Base-by-base conservation (phyloP, 1,284 basidiomycete genomes). In the Hypsizygus ulmarius region DNA sequence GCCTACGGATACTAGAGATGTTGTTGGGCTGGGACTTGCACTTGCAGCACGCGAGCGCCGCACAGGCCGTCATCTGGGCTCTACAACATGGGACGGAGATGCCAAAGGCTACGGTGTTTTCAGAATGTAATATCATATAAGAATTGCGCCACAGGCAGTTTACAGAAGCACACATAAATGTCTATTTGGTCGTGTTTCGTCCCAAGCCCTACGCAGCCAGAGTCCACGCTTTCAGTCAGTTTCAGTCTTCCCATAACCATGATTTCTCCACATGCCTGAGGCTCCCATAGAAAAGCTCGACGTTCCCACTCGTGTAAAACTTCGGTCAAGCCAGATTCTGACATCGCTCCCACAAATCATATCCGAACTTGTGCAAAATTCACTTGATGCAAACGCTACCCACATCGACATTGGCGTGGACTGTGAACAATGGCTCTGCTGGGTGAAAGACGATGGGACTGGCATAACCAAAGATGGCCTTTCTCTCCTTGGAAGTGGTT, bases 1-100 rank as follows among this genome's bases (percentile, higher is more conserved):
- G 56, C 94, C 94, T 2, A 81, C 79, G n/a, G 93, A 97, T 63
- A 97, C 94, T 0, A 76, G 94, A 40, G 86, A 93, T 66, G 83
- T 89, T 0, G 78, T 97, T 39, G 93, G 93, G 3, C 75, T 97
- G 2, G 90, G 84, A 8, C 77, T 97, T 19, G 87, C 85, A 14
- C 73, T 97, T 12, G 82, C 88, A 21, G 79, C 81, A 15, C 70
- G 84, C 45, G 66, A 70, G 51, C 63, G 64, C 25, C 47, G 51
- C 16, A 36, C 45, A 5, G 47, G 48, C 11, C 58, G 62, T 35
- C 65, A 57, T 32, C 47, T 45, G 19, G 52, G 58, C 47, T 65
- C 65, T 32, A 74, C 78, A 29, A 85, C 83, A 14, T 87, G 87
- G 79, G 84, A 90, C 59, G 87, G 88, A 9, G 75, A 82, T 61